Evolutionary conservation across 2,329 filamentous ascomycete genomes (phyloP).

Genomic region (Fusarium graminum): DNA sequence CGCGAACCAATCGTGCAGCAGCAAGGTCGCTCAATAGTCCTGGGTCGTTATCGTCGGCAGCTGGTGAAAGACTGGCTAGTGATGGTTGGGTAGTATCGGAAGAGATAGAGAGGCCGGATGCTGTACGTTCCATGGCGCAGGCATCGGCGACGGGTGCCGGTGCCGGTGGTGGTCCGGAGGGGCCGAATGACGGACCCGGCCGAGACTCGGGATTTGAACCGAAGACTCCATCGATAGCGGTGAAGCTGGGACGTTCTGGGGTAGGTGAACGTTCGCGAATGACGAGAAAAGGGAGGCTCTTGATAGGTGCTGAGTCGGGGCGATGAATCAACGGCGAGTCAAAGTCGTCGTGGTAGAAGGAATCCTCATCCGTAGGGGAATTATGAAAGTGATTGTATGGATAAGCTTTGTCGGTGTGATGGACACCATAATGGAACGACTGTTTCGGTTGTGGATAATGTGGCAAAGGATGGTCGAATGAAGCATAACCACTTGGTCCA

Average conservation of each 20-base stretch:
- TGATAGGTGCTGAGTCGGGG: conserved; percentile 50
- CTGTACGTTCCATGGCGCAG: conserved; percentile 61
- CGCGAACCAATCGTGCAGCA: conserved; percentile 63
- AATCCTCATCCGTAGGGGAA: conserved; percentile 24
- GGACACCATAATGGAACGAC: conserved; percentile 7
- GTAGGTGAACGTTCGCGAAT: conserved; percentile 54
- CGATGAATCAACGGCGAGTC: conserved; percentile 32
- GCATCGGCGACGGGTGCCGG: conserved; percentile 30
- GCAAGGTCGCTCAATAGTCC: conserved; percentile 59
- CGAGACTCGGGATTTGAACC: conserved; percentile 33
- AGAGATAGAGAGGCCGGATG: conserved; percentile 63
- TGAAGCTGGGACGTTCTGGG: conserved; percentile 40
- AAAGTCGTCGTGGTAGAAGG: conserved; percentile 30
- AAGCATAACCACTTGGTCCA: conserved; percentile 26
- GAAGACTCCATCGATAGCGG: conserved; percentile 33
- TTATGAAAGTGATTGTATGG: conserved; percentile 17
- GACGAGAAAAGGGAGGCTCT: conserved; percentile 55
- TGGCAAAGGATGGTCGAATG: conserved; percentile 2
- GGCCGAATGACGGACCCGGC: conserved; percentile 36
- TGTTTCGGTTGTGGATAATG: conserved; percentile 21
- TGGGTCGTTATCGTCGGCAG: conserved; percentile 50
- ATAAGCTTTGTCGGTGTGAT: conserved; percentile 30
- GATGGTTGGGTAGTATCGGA: conserved; percentile 56
- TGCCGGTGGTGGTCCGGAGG: conserved; percentile 22
- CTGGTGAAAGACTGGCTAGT: conserved; percentile 42